Evolutionary conservation across 1,284 basidiomycete species (phyloP).

Genomic region (Tranzscheliella williamsii): DNA sequence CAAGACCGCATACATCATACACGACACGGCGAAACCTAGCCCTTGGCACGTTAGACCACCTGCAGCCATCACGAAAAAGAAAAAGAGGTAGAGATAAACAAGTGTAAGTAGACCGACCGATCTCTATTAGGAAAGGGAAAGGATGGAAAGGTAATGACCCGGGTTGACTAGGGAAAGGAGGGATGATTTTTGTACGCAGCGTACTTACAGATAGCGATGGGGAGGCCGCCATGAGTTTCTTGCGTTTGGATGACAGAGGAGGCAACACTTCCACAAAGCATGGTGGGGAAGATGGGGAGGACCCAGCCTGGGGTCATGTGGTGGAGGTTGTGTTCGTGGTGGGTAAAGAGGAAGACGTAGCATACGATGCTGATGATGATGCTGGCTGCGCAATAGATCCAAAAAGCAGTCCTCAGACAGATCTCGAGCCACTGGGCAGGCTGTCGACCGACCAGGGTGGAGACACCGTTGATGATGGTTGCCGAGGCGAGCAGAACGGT

Average conservation of each 20-base stretch:
- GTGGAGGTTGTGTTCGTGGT: conserved; percentile 11
- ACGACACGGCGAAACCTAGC: conserved; percentile 15
- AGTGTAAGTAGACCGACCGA: too few species aligned
- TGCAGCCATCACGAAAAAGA: too few species aligned
- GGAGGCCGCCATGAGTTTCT: neutral
- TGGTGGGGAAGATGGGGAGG: conserved; percentile 38
- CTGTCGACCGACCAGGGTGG: neutral
- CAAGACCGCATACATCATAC: conserved; percentile 30
- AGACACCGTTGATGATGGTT: conserved; percentile 11
- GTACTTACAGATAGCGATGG: conserved; percentile 13
- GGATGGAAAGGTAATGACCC: too few species aligned
- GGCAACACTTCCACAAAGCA: conserved; percentile 33
- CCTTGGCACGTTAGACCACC: conserved; percentile 29
- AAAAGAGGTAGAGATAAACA: too few species aligned
- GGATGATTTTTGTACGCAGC: too few species aligned
- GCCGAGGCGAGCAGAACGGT: conserved; percentile 17
- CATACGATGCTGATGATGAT: conserved; percentile 4
- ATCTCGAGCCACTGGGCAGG: neutral
- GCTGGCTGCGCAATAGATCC: conserved; percentile 10
- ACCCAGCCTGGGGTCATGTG: conserved; percentile 34
- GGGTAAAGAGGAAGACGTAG: conserved; percentile 5
- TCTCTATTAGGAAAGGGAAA: too few species aligned
- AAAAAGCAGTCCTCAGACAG: conserved; percentile 5
- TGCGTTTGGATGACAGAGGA: conserved; percentile 5
- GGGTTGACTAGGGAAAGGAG: too few species aligned